Conservation (phyloP, 805 yeast genomes). For the Zygotorulaspora sp. region DNA sequence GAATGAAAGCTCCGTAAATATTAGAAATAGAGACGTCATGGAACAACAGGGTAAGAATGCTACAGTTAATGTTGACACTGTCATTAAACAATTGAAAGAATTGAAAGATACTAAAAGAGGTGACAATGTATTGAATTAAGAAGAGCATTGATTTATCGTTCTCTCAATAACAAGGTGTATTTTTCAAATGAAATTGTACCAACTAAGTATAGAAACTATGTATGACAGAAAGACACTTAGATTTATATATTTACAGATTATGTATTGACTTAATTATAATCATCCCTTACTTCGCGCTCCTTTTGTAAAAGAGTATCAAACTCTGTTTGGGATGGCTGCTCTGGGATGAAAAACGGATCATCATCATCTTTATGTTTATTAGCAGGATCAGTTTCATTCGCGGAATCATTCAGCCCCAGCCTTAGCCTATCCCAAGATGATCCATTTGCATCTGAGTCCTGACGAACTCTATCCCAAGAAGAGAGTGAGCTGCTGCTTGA, state of each 20-base stretch:
- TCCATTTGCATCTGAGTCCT: slow-evolving; percentile 22
- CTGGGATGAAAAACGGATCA: slow-evolving; percentile 7
- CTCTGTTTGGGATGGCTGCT: slow-evolving; percentile 17
- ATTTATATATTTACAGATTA: not conserved
- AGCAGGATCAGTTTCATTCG: not conserved
- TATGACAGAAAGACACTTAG: too few species aligned
- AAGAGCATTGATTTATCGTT: too few species aligned
- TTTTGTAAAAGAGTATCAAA: slow-evolving; percentile 19
- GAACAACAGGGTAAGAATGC: slow-evolving; percentile 92
- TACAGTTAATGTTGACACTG: slow-evolving; percentile 66
- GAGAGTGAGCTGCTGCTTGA: slow-evolving; percentile 16
- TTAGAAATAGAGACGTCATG: slow-evolving; percentile 93
- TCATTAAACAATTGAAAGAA: slow-evolving; percentile 59
- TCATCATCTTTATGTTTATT: slow-evolving; percentile 7
- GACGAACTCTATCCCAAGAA: slow-evolving; percentile 39
- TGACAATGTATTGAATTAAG: slow-evolving; percentile 50
- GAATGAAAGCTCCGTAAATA: slow-evolving; percentile 73
- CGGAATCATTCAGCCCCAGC: slow-evolving; percentile 6
- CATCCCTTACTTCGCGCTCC: slow-evolving; percentile 16
- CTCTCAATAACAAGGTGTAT: too few species aligned
- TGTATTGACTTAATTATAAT: not conserved
- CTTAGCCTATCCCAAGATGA: slow-evolving; percentile 35
- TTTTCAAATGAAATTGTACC: too few species aligned
- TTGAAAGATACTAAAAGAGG: slow-evolving; percentile 72
- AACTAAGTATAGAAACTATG: too few species aligned